Base-by-base conservation (phyloP, 352 stramenopile species). In the Phytophthora pseudosyringae region DNA sequence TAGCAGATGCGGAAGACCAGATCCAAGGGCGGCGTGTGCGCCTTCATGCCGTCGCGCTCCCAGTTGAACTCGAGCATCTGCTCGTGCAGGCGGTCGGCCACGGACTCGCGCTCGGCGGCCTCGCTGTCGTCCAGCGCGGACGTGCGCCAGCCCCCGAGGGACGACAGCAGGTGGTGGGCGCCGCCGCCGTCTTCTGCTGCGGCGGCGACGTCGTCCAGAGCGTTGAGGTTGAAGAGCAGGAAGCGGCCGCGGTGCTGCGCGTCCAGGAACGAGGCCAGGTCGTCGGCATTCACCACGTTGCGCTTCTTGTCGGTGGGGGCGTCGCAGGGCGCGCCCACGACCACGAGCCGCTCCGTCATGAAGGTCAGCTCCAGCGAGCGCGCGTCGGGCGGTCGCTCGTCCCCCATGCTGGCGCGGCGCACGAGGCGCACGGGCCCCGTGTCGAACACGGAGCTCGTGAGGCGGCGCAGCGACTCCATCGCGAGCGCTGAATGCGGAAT, bases 1-100 rank as follows among this genome's bases (percentile, higher is more conserved):
- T 98, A 98, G 71, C 93, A 98, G 38, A 98, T 92, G 39, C 93
- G 81, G 61, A 98, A 94, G 26, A 98, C 73, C 9, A 91, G 77
- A 47, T 95, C 87, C 10, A 92, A 72, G 2, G 87, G 81, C 10
- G 87, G 87, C 38, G 87, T 93, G 62, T 95, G 86, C 31, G 85
- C 83, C 56, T 93, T 91, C 80, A 95, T 91, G 4, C 80, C 82
- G 54, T 92, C 81, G 3, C 83, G 80, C 47, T 93, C 84, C 82
- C 87, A 93, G 47, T 78, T 80, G 59, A 94, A 95, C 52, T 96
- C 89, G 52, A 95, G 72, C 59, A 95, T 79, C 65, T 96, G 89
- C 40, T 91, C 79, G n/a, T 85, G 76, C 40, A 94, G 62, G 21
- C 81, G 80, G 9, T 79, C 69, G 5, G 79, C 81, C 36, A 90